A percentile compares a stretch with the other conserved stretches of the same genome.
Evolutionary conservation across 2,329 filamentous ascomycete genomes (phyloP).

Genomic region (Trichoderma sp.): DNA sequence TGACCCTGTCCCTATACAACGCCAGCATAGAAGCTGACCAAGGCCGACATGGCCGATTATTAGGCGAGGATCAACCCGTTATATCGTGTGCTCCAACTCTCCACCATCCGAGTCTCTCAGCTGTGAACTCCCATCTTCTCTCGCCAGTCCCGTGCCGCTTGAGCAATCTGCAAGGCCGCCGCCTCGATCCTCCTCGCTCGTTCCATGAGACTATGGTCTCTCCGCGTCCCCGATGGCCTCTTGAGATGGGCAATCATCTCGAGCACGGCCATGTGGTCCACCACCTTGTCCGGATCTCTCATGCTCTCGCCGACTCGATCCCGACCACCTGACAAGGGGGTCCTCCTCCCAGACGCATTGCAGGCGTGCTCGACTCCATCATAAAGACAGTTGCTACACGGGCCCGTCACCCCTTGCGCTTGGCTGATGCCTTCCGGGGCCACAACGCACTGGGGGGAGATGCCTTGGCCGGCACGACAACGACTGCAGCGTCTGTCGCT

Average conservation of each 20-base stretch:
- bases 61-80: constrained; percentile 17
- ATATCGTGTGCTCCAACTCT: constrained; percentile 5
- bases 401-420: constrained; percentile 27
- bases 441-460: constrained; percentile 35
- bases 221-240: constrained; percentile 30
- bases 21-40: constrained; percentile 23
- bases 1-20: not conserved
- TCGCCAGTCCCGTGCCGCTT: constrained; percentile 36
- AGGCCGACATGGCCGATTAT: constrained; percentile 18
- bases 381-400: constrained; percentile 36
- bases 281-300: constrained; percentile 31
- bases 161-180: constrained; percentile 35
- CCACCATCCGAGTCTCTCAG: constrained; percentile 13
- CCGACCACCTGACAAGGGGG: constrained; percentile 27
- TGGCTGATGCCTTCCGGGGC: constrained; percentile 28
- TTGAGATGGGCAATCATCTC: constrained; percentile 36
- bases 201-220: constrained; percentile 32
- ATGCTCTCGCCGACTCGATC: constrained; percentile 29
- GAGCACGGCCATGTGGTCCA: constrained; percentile 37
- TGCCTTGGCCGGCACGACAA: constrained; percentile 34
- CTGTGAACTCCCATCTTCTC: constrained; percentile 31
- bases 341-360: constrained; percentile 26
- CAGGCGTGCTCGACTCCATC: constrained; percentile 30
- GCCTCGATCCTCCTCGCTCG: constrained; percentile 35
- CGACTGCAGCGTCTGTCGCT: constrained; percentile 31